Evolutionary conservation across 371 early-diverging fungal genomes (phyloP), one percentile per base, ranked within the genome.

Genomic region (Rhizopus sp.): DNA sequence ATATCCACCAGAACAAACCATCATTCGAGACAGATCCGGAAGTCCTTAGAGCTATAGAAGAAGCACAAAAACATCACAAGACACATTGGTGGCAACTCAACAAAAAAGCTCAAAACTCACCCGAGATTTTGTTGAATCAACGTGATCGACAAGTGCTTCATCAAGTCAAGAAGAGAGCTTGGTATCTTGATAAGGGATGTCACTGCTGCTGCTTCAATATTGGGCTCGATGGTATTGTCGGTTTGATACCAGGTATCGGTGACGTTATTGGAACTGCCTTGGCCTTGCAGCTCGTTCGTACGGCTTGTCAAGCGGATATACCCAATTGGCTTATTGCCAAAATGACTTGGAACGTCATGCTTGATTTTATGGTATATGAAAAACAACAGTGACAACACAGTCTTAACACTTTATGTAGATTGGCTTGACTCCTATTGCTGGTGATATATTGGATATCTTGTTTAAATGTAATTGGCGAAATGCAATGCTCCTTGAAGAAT

Each of bases 401-500:
- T 10, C 7, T 35, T 1, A 4, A 32, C 7, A 30, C 34, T 33
- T 29, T 29, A 15, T 34, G 45, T 51, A 66, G 66, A 12, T 80
- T 15, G 83, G 83, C 0, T 53, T 83, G 40, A 62, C 76, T 5
- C 83, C 83, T 1, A 38, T 83, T 13, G 62, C 70, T 0, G 83
- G 83, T 32, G 83, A 83, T 55, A 47, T 83, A 10, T 35, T 77
- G 39, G 83, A 83, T 54, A 62, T 71, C 13, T 42, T 80, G n/a
- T 77, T 68, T 42, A 78, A 79, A 60, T 68, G 73, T 34, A 83
- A 83, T 45, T 68, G 66, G 60, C 66, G 73, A 31, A 83, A 83
- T 59, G 69, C 76, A 10, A 30, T 64, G 29, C 40, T 83, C 4
- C 58, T 83, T 38, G 76, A 83, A 53, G 72, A 77, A 37, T 77